These are phyloP conservation scores for Boletales sp. DNA, from an alignment of 768 basidiomycete species.

Conservation along the genomic window DNA sequence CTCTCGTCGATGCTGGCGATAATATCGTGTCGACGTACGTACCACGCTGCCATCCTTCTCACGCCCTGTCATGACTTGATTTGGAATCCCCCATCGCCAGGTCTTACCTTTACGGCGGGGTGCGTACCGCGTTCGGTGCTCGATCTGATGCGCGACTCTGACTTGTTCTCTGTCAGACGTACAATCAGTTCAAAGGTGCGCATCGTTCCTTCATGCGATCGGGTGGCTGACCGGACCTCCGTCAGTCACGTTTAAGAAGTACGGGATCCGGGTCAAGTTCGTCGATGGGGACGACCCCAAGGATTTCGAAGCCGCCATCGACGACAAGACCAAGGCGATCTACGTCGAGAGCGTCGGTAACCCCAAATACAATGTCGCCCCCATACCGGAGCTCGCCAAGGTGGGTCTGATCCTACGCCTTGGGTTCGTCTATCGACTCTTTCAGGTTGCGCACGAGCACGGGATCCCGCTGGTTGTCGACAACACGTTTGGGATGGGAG, in stretches of 20 bases:
- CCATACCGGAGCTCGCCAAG: slow-evolving; percentile 56
- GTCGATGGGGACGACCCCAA: slow-evolving; percentile 45
- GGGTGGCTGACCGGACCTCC: background rate
- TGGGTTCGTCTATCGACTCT: background rate
- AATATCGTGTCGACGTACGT: slow-evolving; percentile 63
- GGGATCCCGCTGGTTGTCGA: slow-evolving; percentile 63
- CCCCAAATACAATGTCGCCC: slow-evolving; percentile 53
- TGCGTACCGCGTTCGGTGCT: slow-evolving; percentile 24
- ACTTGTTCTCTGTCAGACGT: slow-evolving; percentile 39
- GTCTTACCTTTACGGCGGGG: slow-evolving; percentile 58
- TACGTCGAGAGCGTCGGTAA: slow-evolving; percentile 63
- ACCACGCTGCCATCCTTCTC: background rate
- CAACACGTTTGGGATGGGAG: slow-evolving; percentile 62
- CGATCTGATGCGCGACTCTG: background rate
- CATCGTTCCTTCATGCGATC: background rate
- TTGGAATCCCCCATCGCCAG: slow-evolving; percentile 20
- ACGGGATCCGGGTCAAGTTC: slow-evolving; percentile 53
- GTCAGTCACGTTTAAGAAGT: slow-evolving; percentile 54
- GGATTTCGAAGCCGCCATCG: slow-evolving; percentile 50
- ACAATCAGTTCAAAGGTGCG: slow-evolving; percentile 61
- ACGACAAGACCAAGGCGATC: slow-evolving; percentile 56
- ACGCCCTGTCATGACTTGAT: background rate
- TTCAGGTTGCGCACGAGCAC: slow-evolving; percentile 55
- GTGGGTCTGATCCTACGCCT: slow-evolving; percentile 16
- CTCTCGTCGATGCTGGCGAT: slow-evolving; percentile 62